Evolutionary conservation across 2,329 filamentous ascomycete species (phyloP), one percentile per base, ranked within the genome.

Genomic region (Lasiodiplodia sp.): DNA sequence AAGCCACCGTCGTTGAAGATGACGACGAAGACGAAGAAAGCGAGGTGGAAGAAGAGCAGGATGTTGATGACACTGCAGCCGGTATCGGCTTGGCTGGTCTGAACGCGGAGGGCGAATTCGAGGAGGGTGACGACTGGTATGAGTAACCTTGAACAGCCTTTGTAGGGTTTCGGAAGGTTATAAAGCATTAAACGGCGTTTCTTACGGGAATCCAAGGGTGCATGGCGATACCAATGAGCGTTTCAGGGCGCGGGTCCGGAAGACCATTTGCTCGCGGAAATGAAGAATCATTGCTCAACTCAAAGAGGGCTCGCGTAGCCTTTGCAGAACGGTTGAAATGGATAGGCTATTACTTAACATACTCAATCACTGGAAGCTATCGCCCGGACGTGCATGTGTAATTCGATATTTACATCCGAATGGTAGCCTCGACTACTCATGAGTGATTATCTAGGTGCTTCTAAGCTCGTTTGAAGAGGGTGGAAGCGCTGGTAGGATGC

Each of bases 11-110:
- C 34, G 25, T 68, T 12, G 56, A 68, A 14, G 65, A 67, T 34
- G 64, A 67, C 10, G 66, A 68, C 14, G 66, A 68, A 31, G 51
- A 62, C 16, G 57, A 63, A 21, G 66, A 63, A n/a, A 57, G 56
- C 44, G 66, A 68, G n/a, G 57, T 21, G 2, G 66, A 52, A 28
- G 31, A 34, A n/a, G 55, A 66, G 37, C 31, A 58, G 10, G 65
- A 58, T 38, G 47, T 60, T 21, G 51, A 66, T 38, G 37, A 25
- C 37, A 66, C 64, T 14, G 65, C 51, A 37, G 55, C 34, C 14
- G 31, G 23, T 18, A 31, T 52, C 2, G 40, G 40, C 21, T 28
- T 60, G 14, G 34, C 47, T 14, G 53, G 53, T 23, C 12, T 67
- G 18, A 58, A 38, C 21, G 55, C 52, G 8, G 53, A 67, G 25